Percentiles rank a stretch among this genome's conserved stretches.
phyloP scores from a whole-genome alignment of 129 eudicot species.

The Centaurea solstitialis region DNA sequence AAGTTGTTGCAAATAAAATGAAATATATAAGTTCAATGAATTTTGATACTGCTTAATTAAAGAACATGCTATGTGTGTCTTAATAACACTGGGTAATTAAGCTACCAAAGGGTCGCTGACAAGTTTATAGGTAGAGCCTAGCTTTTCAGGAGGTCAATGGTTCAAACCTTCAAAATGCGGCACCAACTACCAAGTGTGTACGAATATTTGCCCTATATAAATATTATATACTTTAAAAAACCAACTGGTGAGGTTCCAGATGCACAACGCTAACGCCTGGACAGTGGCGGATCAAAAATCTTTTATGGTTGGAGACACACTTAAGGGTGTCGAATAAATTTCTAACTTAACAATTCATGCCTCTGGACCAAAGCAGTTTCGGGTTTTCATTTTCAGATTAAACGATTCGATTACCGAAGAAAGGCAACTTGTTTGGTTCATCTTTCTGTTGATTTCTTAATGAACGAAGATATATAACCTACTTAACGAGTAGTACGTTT shows the following conservation, averaged over 20 bases:
- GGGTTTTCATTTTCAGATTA: too few species aligned
- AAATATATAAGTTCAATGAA: not conserved
- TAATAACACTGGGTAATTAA: not conserved
- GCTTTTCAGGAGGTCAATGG: not conserved
- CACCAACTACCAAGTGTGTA: not conserved
- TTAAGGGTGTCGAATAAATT: too few species aligned
- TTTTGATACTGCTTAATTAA: not conserved
- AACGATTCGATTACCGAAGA: too few species aligned
- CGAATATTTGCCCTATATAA: not conserved
- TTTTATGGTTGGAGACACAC: too few species aligned
- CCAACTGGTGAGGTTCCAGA: not conserved
- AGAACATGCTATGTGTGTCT: not conserved
- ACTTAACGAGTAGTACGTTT: too few species aligned
- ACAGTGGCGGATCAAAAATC: too few species aligned
- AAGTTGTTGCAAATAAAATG: constrained; percentile 38
- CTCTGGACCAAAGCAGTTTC: too few species aligned
- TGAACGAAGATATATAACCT: too few species aligned
- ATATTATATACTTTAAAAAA: too few species aligned
- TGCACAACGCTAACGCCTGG: not conserved
- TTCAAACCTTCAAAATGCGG: not conserved
- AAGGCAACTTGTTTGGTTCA: too few species aligned
- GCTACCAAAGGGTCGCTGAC: not conserved
- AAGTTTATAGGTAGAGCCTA: not conserved
- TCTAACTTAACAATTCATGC: too few species aligned
- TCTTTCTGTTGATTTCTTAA: too few species aligned